phyloP scores from a whole-genome alignment of 169 alveolate genomes.

The Plasmodium coatneyi region DNA sequence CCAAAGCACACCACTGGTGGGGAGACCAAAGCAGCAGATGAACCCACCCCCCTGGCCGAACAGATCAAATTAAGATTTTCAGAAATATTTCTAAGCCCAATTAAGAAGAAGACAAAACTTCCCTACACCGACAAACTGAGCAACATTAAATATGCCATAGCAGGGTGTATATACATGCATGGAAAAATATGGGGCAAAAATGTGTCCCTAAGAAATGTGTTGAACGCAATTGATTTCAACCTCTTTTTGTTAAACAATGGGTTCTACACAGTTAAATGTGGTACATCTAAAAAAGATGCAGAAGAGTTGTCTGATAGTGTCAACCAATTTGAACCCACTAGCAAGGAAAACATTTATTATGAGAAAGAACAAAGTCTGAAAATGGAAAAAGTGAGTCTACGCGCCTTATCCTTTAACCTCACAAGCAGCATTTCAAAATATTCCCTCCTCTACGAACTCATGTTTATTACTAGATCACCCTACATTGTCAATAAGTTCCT shows the following conservation, averaged over 20 bases:
- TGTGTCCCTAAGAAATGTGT: slow-evolving; percentile 38
- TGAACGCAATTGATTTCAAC: slow-evolving; percentile 42
- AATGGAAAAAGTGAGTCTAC: slow-evolving; percentile 54
- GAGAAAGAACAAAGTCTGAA: slow-evolving; percentile 59
- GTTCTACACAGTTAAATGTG: neutral
- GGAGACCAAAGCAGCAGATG: neutral
- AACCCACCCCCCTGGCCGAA: neutral
- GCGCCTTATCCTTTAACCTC: slow-evolving; percentile 24
- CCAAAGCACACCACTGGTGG: neutral
- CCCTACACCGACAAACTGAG: slow-evolving; percentile 4
- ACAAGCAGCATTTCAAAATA: slow-evolving; percentile 39
- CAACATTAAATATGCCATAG: slow-evolving; percentile 58
- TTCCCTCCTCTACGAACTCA: slow-evolving; percentile 47
- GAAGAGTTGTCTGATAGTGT: neutral
- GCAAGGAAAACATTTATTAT: slow-evolving; percentile 41
- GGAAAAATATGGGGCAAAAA: slow-evolving; percentile 25
- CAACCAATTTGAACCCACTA: slow-evolving; percentile 37
- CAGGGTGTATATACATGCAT: slow-evolving; percentile 55
- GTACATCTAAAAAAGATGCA: neutral
- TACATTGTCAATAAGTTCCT: slow-evolving; percentile 55
- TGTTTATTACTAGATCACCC: slow-evolving; percentile 71
- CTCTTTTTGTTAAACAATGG: slow-evolving; percentile 18
- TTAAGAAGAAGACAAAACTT: neutral
- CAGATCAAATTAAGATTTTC: slow-evolving; percentile 49
- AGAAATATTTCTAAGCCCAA: slow-evolving; percentile 5